phyloP scores from a whole-genome alignment of 2,329 filamentous ascomycete species.

The Arthroderma uncinatum region DNA sequence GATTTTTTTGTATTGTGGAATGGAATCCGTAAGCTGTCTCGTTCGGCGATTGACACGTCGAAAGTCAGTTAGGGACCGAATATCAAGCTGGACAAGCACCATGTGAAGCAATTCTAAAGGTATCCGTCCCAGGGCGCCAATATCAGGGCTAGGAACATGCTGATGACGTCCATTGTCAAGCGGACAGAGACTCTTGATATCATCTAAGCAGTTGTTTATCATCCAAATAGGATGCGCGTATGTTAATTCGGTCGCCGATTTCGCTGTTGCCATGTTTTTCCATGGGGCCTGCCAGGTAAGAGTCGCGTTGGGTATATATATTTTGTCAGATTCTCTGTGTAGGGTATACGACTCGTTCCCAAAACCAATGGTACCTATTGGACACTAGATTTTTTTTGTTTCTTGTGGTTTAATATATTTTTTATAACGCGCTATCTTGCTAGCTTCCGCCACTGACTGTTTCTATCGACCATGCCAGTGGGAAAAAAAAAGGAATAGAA shows the following conservation, averaged over 20 bases:
- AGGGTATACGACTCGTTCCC: too few relatives aligned
- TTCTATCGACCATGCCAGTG: too few relatives aligned
- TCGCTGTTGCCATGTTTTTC: neutral
- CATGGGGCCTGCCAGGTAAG: too few relatives aligned
- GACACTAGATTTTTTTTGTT: too few relatives aligned
- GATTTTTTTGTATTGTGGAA: conserved; percentile 28
- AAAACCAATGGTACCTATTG: too few relatives aligned
- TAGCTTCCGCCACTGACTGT: too few relatives aligned
- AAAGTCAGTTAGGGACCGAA: conserved; percentile 26
- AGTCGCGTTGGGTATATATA: too few relatives aligned
- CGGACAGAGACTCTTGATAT: conserved; percentile 11
- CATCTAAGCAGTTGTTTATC: neutral
- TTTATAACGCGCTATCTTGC: too few relatives aligned
- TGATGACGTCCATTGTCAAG: conserved; percentile 19
- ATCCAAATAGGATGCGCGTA: neutral
- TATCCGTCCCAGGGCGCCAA: conserved; percentile 22
- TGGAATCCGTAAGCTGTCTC: conserved; percentile 27
- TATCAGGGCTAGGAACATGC: conserved; percentile 6
- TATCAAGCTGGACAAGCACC: conserved; percentile 23
- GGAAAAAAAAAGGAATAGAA: neutral
- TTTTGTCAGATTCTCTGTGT: too few relatives aligned
- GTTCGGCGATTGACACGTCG: conserved; percentile 28
- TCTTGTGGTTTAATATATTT: too few relatives aligned
- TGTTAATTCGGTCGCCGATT: neutral
- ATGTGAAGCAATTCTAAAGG: conserved; percentile 22